Conservation (phyloP, 208 protist genomes). For the Tritrichomonas foetus region DNA sequence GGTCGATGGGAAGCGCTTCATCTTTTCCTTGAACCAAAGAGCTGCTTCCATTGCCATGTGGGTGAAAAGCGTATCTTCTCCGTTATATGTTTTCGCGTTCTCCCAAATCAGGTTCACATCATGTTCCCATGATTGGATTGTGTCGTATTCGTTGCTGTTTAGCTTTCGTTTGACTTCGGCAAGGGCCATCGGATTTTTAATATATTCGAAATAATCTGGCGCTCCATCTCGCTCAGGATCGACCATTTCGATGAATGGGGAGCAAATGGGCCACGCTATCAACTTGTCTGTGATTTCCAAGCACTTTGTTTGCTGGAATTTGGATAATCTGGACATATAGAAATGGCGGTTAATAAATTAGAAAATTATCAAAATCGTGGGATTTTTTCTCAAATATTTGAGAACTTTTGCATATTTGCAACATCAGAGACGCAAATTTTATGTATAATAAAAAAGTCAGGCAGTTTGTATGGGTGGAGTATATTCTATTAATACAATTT, state of each 20-base stretch:
- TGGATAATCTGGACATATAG: no score
- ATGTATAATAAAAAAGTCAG: no score
- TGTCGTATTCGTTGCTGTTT: background rate
- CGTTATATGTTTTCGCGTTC: slow-evolving; percentile 27
- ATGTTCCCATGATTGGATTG: background rate
- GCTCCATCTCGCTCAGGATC: slow-evolving; percentile 18
- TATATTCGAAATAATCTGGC: background rate
- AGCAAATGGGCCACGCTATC: background rate
- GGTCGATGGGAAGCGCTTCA: background rate
- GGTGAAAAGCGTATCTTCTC: background rate
- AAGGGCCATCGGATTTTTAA: slow-evolving; percentile 4
- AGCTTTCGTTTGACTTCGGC: background rate
- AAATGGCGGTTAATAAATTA: no score
- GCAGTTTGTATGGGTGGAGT: no score
- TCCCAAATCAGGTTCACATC: slow-evolving; percentile 25
- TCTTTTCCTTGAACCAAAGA: background rate
- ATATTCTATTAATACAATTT: no score
- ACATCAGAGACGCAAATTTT: no score
- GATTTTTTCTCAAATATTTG: no score
- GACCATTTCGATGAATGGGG: background rate
- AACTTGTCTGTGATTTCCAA: background rate
- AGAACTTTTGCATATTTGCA: no score
- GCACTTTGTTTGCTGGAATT: background rate
- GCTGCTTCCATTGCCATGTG: background rate
- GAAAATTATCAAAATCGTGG: no score